These are phyloP conservation scores for Cyclanthera cordifolia DNA, from an alignment of 306 rosid species.

Conservation along the genomic window DNA sequence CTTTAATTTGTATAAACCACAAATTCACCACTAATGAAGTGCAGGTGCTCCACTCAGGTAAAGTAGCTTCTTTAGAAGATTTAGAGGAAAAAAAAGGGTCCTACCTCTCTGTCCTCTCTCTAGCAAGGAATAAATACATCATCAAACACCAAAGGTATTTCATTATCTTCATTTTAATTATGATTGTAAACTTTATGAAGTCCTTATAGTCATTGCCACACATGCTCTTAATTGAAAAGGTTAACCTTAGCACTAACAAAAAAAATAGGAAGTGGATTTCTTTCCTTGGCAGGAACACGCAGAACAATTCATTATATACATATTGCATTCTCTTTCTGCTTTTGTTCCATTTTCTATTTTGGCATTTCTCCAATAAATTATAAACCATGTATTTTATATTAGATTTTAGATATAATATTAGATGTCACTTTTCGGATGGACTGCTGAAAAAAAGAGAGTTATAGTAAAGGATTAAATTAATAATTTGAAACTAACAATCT, in stretches of 20 bases:
- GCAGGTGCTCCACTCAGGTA: constrained; percentile 16
- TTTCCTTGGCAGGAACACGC: constrained; percentile 3
- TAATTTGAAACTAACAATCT: not conserved
- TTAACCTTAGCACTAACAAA: constrained; percentile 4
- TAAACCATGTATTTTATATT: not conserved
- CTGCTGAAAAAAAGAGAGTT: not conserved
- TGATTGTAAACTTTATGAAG: constrained; percentile 9
- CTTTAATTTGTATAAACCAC: constrained; percentile 10
- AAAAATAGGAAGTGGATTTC: constrained; percentile 9
- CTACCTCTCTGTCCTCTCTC: constrained; percentile 5
- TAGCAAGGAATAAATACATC: constrained; percentile 7
- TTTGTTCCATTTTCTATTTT: not conserved
- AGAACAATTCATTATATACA: not conserved
- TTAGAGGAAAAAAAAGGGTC: not conserved
- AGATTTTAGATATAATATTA: not conserved
- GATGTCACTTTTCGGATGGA: not conserved
- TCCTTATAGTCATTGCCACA: constrained; percentile 1
- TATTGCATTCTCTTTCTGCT: constrained; percentile 1
- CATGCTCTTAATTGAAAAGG: constrained; percentile 13
- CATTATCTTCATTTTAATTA: constrained; percentile 4
- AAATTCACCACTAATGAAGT: constrained; percentile 11
- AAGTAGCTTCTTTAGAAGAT: constrained; percentile 12
- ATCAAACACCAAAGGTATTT: constrained; percentile 12
- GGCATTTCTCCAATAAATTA: not conserved
- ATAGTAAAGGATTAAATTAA: not conserved